These are phyloP conservation scores for Carpinus viminea DNA, from an alignment of 306 rosid genomes.

Conservation along the genomic window DNA sequence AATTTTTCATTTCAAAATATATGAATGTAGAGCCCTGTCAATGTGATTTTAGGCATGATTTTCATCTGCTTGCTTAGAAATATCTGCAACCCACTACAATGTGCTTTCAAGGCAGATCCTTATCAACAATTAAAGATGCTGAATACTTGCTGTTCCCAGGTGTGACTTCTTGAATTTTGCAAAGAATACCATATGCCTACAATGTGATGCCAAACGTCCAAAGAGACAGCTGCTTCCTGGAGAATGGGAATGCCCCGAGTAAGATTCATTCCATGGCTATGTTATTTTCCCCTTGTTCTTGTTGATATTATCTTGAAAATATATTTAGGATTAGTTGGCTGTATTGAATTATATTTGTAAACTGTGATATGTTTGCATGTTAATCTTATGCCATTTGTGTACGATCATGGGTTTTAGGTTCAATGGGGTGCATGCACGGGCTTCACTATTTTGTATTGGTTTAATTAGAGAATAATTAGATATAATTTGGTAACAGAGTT, in stretches of 20 bases:
- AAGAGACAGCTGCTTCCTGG: constrained; percentile 97
- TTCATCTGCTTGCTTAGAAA: neutral
- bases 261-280: constrained; percentile 43
- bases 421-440: neutral
- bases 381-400: neutral
- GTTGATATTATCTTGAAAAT: constrained; percentile 3
- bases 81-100: neutral
- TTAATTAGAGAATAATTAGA: neutral
- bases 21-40: neutral
- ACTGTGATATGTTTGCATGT: neutral
- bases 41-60: neutral
- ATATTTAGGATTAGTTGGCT: neutral
- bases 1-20: neutral
- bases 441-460: neutral
- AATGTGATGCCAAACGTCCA: constrained; percentile 98
- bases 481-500: neutral
- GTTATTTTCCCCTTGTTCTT: constrained; percentile 11
- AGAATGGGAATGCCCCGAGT: constrained; percentile 99
- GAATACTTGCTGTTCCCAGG: constrained; percentile 50
- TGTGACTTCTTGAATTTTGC: constrained; percentile 99
- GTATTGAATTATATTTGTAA: neutral
- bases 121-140: constrained; percentile 30
- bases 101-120: constrained; percentile 1
- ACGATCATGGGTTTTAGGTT: neutral
- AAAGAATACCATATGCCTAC: constrained; percentile 80